These are phyloP conservation scores for Rhexocercosporidium sp. DNA, from an alignment of 2,329 filamentous ascomycete species.

Conservation along the genomic window DNA sequence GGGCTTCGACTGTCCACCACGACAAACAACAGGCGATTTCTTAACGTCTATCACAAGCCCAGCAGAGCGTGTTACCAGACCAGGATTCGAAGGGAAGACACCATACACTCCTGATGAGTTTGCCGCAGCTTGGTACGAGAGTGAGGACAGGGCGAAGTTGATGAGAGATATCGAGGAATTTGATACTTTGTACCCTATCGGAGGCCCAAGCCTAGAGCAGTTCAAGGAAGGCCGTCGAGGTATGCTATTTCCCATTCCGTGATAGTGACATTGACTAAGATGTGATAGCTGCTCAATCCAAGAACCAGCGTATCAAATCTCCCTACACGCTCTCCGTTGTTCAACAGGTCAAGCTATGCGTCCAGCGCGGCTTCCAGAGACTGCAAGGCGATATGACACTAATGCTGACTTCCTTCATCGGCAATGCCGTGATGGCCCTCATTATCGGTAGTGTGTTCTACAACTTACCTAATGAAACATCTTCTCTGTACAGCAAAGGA, in stretches of 20 bases:
- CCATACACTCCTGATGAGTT: slow-evolving; percentile 62
- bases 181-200: slow-evolving; percentile 45
- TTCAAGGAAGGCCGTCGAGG: slow-evolving; percentile 48
- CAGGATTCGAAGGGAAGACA: slow-evolving; percentile 61
- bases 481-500: slow-evolving; percentile 64
- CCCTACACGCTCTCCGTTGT: slow-evolving; percentile 81
- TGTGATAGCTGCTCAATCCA: slow-evolving; percentile 33
- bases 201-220: slow-evolving; percentile 42
- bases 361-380: slow-evolving; percentile 80
- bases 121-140: slow-evolving; percentile 54
- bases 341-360: slow-evolving; percentile 79
- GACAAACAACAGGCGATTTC: slow-evolving; percentile 65
- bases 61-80: slow-evolving; percentile 59
- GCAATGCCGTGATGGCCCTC: slow-evolving; percentile 56
- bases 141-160: slow-evolving; percentile 49
- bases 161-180: slow-evolving; percentile 58
- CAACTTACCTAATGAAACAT: slow-evolving; percentile 58
- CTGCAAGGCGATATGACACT: slow-evolving; percentile 77
- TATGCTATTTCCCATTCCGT: background rate
- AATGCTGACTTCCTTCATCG: slow-evolving; percentile 54
- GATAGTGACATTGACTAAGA: slow-evolving; percentile 6
- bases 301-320: slow-evolving; percentile 63
- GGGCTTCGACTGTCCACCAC: slow-evolving; percentile 73
- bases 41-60: slow-evolving; percentile 74
- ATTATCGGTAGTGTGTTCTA: slow-evolving; percentile 70